phyloP scores from a whole-genome alignment of 345 rosid species.

The Citrus medica region DNA sequence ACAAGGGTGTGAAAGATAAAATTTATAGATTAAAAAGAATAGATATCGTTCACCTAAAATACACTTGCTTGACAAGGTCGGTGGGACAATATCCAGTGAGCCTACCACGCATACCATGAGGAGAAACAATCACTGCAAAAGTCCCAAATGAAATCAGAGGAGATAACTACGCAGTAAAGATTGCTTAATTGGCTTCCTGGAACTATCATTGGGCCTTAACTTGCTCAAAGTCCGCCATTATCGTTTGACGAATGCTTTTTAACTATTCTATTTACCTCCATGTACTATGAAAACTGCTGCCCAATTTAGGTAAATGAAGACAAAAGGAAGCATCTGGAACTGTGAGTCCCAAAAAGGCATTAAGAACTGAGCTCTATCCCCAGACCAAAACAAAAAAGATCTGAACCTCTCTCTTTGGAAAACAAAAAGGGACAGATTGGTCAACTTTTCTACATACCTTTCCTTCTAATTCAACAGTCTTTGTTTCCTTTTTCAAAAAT shows the following conservation, averaged over 20 bases:
- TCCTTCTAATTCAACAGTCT: background rate
- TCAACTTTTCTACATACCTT: background rate
- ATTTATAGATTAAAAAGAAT: background rate
- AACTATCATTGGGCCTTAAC: background rate
- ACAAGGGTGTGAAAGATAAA: background rate
- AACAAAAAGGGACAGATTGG: background rate
- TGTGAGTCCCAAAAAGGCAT: background rate
- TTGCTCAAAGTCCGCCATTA: background rate
- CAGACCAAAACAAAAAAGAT: background rate
- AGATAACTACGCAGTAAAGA: constrained; percentile 14
- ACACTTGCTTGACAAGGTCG: constrained; percentile 95
- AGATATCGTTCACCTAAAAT: constrained; percentile 51
- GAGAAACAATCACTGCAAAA: constrained; percentile 82
- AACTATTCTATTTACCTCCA: background rate
- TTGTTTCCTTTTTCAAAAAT: background rate
- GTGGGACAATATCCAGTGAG: constrained; percentile 87
- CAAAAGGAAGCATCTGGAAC: background rate
- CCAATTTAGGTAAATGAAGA: background rate
- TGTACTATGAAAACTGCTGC: background rate
- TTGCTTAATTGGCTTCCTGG: background rate
- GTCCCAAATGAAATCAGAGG: constrained; percentile 25
- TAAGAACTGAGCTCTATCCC: background rate
- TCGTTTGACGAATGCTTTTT: background rate
- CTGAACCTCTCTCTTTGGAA: background rate
- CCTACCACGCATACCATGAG: constrained; percentile 95